These are phyloP conservation scores for Cetraspora pellucida DNA, from an alignment of 192 early-diverging fungal species.

Conservation along the genomic window DNA sequence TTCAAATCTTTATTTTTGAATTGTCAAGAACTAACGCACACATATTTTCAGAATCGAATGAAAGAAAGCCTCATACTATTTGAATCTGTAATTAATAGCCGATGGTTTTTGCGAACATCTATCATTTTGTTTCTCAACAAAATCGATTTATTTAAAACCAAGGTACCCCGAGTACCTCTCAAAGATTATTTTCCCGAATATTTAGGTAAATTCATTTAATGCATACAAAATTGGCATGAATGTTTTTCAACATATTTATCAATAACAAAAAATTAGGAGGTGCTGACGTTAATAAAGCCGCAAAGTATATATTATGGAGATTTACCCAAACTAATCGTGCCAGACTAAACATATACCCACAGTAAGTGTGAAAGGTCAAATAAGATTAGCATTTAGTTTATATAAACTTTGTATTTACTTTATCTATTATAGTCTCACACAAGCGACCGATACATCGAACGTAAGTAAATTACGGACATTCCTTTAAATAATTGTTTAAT, in stretches of 20 bases:
- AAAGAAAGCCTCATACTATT: constrained; percentile 88
- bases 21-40: not conserved
- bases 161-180: constrained; percentile 76
- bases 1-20: not conserved
- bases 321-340: constrained; percentile 87
- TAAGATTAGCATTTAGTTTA: not conserved
- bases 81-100: constrained; percentile 88
- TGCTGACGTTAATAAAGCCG: constrained; percentile 77
- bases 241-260: not conserved
- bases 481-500: too few relatives aligned
- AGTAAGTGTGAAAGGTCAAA: constrained; percentile 48
- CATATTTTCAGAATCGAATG: constrained; percentile 79
- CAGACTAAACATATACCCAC: constrained; percentile 80
- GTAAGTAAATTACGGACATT: constrained; percentile 38
- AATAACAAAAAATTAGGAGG: constrained; percentile 50
- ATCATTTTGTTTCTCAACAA: constrained; percentile 96
- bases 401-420: constrained; percentile 20
- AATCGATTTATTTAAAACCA: constrained; percentile 84
- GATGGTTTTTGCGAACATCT: constrained; percentile 89
- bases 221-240: too few relatives aligned
- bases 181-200: constrained; percentile 90
- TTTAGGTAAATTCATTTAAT: constrained; percentile 51
- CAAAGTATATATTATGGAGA: constrained; percentile 86
- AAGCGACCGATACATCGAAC: constrained; percentile 91
- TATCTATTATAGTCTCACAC: constrained; percentile 66